Evolutionary conservation across 805 yeast genomes (phyloP).

Genomic region (Kuraishia piskuri): DNA sequence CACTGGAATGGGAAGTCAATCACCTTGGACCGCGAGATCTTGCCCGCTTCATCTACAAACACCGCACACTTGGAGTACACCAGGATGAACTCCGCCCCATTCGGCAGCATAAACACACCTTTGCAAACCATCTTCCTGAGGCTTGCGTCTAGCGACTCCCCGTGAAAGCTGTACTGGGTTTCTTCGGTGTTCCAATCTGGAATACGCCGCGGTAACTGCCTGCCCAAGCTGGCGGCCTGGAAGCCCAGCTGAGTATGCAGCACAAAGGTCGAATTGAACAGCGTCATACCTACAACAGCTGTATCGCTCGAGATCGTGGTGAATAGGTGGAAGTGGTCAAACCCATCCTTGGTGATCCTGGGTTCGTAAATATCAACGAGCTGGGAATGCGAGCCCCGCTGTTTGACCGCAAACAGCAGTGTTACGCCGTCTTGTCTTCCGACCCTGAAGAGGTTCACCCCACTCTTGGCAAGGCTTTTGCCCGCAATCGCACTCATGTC

Average conservation of each 20-base stretch:
- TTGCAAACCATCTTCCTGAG: slow-evolving; percentile 31
- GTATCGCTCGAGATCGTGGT: slow-evolving; percentile 42
- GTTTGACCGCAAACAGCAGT: slow-evolving; percentile 48
- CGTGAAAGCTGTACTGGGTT: not conserved
- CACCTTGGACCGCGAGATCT: slow-evolving; percentile 26
- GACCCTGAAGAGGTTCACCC: slow-evolving; percentile 53
- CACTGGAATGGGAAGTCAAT: slow-evolving; percentile 35
- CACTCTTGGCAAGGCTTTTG: slow-evolving; percentile 38
- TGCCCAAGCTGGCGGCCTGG: slow-evolving; percentile 53
- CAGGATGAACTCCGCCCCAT: slow-evolving; percentile 44
- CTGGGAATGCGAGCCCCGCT: slow-evolving; percentile 35
- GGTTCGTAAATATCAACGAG: slow-evolving; percentile 52
- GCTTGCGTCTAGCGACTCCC: slow-evolving; percentile 22
- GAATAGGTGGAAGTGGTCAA: slow-evolving; percentile 33
- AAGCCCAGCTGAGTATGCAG: slow-evolving; percentile 62
- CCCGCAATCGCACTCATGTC: slow-evolving; percentile 32
- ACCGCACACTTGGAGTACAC: slow-evolving; percentile 69
- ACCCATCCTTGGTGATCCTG: slow-evolving; percentile 30
- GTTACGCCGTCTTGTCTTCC: slow-evolving; percentile 62
- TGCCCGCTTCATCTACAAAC: slow-evolving; percentile 40
- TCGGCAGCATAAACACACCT: slow-evolving; percentile 39
- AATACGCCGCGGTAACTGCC: slow-evolving; percentile 44
- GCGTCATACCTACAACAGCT: slow-evolving; percentile 52
- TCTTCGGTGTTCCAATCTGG: slow-evolving; percentile 35
- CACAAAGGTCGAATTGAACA: slow-evolving; percentile 59